A percentile compares a stretch with the other conserved stretches of the same genome.
Evolutionary conservation across 257 asterid genomes (phyloP).

Genomic region (Gynochthodes officinalis): DNA sequence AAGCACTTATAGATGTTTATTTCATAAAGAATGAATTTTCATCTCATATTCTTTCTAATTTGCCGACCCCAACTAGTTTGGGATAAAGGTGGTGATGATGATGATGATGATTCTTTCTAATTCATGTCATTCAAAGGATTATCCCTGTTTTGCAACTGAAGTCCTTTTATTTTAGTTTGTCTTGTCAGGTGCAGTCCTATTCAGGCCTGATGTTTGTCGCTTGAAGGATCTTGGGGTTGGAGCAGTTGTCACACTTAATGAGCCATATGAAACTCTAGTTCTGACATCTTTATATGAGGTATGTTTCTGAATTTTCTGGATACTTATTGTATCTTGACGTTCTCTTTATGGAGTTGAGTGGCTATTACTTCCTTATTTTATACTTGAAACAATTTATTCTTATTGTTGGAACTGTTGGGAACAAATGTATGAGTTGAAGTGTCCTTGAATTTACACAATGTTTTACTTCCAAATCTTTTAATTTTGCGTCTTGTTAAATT

Average conservation of each 20-base stretch:
- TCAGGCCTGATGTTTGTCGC: conserved; percentile 49
- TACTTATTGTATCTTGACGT: not conserved
- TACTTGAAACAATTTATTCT: too few species aligned
- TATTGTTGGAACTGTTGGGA: too few species aligned
- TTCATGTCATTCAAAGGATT: not conserved
- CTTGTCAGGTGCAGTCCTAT: conserved; percentile 59
- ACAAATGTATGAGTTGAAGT: not conserved
- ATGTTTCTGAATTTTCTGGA: conserved; percentile 11
- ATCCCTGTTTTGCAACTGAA: conserved; percentile 11
- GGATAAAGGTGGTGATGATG: too few species aligned
- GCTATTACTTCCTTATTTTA: not conserved
- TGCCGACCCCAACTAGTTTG: too few species aligned
- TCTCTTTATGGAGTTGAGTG: not conserved
- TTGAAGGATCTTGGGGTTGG: conserved; percentile 50
- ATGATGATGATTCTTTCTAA: not conserved
- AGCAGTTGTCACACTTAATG: conserved; percentile 55
- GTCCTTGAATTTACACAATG: not conserved
- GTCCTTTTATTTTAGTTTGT: conserved; percentile 36
- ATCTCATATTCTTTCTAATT: too few species aligned
- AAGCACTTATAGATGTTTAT: not conserved
- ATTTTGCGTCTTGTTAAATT: not conserved
- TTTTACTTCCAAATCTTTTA: not conserved
- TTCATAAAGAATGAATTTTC: not conserved
- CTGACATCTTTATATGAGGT: conserved; percentile 49
- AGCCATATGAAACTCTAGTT: conserved; percentile 59